Percentiles rank a stretch among this genome's conserved stretches.
Conservation (phyloP, 192 early-diverging fungal species). For the Phlyctochytrium arcticum region DNA sequence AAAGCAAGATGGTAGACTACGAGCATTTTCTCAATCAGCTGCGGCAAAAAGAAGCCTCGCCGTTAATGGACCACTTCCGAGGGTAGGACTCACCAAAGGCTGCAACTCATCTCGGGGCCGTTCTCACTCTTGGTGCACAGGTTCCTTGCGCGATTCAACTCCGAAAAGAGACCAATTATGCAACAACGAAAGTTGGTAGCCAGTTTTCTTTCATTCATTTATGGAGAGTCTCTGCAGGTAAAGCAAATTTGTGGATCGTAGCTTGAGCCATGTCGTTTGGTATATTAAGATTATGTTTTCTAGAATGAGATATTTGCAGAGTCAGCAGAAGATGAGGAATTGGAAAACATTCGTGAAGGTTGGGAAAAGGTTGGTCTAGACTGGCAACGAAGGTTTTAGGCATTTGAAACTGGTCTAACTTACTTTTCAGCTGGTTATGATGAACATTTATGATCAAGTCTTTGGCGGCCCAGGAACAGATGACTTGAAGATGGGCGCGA, state of each 20-base stretch:
- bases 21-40: conserved; percentile 41
- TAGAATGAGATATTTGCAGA: conserved; percentile 36
- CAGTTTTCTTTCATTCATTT: conserved; percentile 35
- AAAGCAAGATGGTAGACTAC: conserved; percentile 34
- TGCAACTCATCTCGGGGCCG: not conserved
- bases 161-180: conserved; percentile 23
- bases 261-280: no score
- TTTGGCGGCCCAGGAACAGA: conserved; percentile 42
- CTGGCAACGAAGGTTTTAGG: no score
- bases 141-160: conserved; percentile 38
- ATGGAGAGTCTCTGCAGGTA: conserved; percentile 31
- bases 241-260: no score
- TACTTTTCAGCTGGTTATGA: conserved; percentile 39
- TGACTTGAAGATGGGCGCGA: conserved; percentile 33
- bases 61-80: conserved; percentile 33
- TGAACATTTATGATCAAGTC: conserved; percentile 41
- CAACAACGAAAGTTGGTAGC: conserved; percentile 41
- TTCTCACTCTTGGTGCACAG: conserved; percentile 10
- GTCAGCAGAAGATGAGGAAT: conserved; percentile 30
- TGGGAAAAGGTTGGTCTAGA: conserved; percentile 58
- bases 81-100: conserved; percentile 4
- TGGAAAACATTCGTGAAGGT: conserved; percentile 46
- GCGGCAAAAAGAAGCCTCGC: conserved; percentile 26
- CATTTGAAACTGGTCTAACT: no score
- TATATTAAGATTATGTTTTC: no score